phyloP scores from a whole-genome alignment of 2,329 filamentous ascomycete species.

The Calonectria hongkongensis region DNA sequence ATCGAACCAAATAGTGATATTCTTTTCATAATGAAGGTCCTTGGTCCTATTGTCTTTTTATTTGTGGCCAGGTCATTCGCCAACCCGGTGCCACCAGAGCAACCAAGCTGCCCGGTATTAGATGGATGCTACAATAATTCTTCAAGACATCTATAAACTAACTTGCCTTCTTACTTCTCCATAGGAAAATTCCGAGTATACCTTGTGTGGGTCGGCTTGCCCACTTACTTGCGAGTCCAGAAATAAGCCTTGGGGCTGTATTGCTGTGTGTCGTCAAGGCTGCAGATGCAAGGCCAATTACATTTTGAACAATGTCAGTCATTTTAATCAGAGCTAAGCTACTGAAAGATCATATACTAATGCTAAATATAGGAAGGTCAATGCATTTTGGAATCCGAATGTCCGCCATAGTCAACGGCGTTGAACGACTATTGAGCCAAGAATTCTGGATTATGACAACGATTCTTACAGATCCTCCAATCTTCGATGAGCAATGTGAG shows the following conservation, averaged over 20 bases:
- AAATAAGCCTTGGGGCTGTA: not conserved
- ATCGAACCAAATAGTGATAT: not conserved
- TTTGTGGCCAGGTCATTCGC: not conserved
- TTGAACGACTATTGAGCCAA: not conserved
- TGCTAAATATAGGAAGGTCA: not conserved
- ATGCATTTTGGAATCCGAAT: not conserved
- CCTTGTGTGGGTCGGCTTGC: not conserved
- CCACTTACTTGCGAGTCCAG: not conserved
- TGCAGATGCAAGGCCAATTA: not conserved
- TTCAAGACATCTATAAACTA: not conserved
- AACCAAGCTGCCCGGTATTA: not conserved
- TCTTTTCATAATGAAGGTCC: not conserved
- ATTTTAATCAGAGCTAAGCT: not conserved
- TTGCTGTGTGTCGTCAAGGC: not conserved
- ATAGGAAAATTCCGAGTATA: constrained; percentile 9
- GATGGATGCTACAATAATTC: too few species aligned
- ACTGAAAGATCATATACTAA: not conserved
- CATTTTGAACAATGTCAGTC: not conserved
- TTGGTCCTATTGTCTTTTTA: not conserved
- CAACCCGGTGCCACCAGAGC: not conserved
- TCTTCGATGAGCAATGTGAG: too few species aligned
- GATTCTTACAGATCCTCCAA: too few species aligned
- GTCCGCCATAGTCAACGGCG: not conserved
- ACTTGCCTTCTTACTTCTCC: not conserved
- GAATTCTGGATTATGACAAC: too few species aligned